Conservation (phyloP, 345 rosid species). For the Brassica incana region DNA sequence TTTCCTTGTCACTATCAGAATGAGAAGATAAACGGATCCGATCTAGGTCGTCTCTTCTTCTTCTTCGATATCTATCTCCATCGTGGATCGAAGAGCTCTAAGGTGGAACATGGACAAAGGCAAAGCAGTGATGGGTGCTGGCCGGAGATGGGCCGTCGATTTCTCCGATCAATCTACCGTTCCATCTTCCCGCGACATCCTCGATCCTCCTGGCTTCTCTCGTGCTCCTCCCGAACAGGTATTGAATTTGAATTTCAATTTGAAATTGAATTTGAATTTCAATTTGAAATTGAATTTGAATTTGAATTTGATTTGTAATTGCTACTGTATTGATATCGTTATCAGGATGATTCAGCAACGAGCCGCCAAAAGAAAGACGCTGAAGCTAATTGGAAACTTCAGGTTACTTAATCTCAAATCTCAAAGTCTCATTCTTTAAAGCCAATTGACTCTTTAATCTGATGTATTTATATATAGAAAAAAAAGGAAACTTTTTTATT, state of each 20-base stretch:
- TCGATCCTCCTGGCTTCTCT: constrained; percentile 91
- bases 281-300: too few relatives aligned
- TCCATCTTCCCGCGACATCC: constrained; percentile 82
- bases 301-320: constrained; percentile 6
- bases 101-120: constrained; percentile 77
- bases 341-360: constrained; percentile 80
- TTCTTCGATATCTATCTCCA: neutral
- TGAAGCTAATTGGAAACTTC: constrained; percentile 94
- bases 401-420: constrained; percentile 48
- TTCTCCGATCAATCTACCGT: constrained; percentile 84
- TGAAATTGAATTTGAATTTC: neutral
- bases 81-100: neutral
- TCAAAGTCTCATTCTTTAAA: neutral
- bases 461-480: too few relatives aligned
- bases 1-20: neutral
- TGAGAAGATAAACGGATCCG: constrained; percentile 20
- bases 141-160: constrained; percentile 97
- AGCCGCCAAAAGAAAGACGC: constrained; percentile 97
- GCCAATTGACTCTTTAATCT: constrained; percentile 1
- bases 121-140: constrained; percentile 91
- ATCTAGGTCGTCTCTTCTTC: constrained; percentile 24
- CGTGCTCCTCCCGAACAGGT: constrained; percentile 94
- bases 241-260: neutral
- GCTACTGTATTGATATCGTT: neutral
- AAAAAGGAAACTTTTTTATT: neutral